A percentile compares a stretch with the other conserved stretches of the same genome.
phyloP scores from a whole-genome alignment of 192 early-diverging fungal species.

The Endogone sp. region DNA sequence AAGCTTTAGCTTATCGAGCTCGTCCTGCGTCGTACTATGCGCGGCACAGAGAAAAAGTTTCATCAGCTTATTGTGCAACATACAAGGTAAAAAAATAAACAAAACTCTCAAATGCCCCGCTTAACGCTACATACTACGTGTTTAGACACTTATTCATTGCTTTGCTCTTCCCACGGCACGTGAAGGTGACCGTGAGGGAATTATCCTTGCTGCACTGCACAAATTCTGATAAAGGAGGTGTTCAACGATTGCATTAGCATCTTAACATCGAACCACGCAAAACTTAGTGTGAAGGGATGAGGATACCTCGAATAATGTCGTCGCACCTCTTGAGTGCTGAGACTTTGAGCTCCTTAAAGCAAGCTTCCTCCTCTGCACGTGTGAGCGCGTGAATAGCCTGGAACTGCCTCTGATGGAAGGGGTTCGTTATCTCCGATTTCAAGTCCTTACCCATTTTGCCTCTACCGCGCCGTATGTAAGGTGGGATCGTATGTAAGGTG shows the following conservation, averaged over 20 bases:
- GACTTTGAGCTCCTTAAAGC: conserved; percentile 46
- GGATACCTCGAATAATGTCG: conserved; percentile 40
- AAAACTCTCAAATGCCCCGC: background rate
- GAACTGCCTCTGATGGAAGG: conserved; percentile 8
- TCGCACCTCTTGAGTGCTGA: conserved; percentile 47
- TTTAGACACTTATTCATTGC: conserved; percentile 49
- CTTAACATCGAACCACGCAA: background rate
- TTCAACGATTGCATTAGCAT: too few relatives aligned
- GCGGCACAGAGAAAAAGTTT: background rate
- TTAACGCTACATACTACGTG: conserved; percentile 28
- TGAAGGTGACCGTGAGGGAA: conserved; percentile 44
- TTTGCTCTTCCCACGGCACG: conserved; percentile 40
- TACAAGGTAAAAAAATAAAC: too few relatives aligned
- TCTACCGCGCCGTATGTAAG: too few relatives aligned
- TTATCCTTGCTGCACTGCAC: conserved; percentile 52
- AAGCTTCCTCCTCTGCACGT: conserved; percentile 46
- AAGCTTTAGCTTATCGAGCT: conserved; percentile 51
- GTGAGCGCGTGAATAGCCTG: conserved; percentile 43
- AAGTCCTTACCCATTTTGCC: conserved; percentile 26
- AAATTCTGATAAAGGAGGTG: conserved; percentile 42
- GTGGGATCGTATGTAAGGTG: too few relatives aligned
- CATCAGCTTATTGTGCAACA: too few relatives aligned
- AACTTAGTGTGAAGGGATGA: background rate
- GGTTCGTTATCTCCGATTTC: conserved; percentile 23
- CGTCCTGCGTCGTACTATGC: conserved; percentile 39